These are phyloP conservation scores for Calocybe indica DNA, from an alignment of 768 basidiomycete species.

Conservation along the genomic window DNA sequence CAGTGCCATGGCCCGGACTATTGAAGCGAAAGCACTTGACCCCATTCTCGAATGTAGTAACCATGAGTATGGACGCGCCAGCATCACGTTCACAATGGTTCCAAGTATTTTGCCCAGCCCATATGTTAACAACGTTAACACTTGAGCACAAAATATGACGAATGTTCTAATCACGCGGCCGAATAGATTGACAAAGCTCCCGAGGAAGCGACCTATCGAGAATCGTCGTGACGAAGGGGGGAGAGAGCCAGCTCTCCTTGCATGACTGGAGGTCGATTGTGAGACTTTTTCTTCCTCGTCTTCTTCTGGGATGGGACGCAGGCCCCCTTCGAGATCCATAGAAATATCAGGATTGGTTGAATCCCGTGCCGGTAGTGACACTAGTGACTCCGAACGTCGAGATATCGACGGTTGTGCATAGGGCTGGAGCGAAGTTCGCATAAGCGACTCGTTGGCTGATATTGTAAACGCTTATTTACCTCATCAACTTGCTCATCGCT, in stretches of 20 bases:
- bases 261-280: too few relatives aligned
- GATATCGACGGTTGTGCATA: constrained; percentile 32
- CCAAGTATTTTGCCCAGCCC: constrained; percentile 45
- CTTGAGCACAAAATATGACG: constrained; percentile 18
- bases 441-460: constrained; percentile 5
- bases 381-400: constrained; percentile 29
- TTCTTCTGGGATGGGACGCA: constrained; percentile 57
- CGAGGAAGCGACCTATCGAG: constrained; percentile 39
- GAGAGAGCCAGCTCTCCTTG: constrained; percentile 10
- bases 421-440: constrained; percentile 21
- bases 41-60: constrained; percentile 24
- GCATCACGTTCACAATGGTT: constrained; percentile 27
- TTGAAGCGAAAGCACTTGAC: constrained; percentile 16
- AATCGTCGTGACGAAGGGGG: constrained; percentile 22
- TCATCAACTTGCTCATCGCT: constrained; percentile 38
- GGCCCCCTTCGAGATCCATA: constrained; percentile 41
- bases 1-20: constrained; percentile 37
- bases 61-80: constrained; percentile 36
- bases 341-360: constrained; percentile 28
- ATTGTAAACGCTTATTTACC: constrained; percentile 23
- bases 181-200: constrained; percentile 29
- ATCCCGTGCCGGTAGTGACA: constrained; percentile 31
- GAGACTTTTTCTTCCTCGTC: constrained; percentile 43
- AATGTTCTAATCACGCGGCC: constrained; percentile 15
- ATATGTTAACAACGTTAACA: constrained; percentile 32